These are phyloP conservation scores for Hanseniaspora singularis DNA, from an alignment of 805 yeast genomes.

Conservation along the genomic window DNA sequence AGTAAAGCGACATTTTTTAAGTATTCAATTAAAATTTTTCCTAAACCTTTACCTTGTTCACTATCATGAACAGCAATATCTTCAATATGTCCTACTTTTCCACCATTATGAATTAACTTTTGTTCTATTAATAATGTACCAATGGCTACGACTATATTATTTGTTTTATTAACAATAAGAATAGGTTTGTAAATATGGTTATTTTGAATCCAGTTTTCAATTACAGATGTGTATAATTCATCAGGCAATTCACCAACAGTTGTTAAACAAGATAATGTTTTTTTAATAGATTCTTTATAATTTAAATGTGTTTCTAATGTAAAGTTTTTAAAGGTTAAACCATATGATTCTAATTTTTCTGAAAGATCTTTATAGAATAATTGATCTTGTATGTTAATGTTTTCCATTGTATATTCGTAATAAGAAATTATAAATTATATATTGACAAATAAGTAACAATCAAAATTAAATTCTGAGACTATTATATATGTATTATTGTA, in stretches of 20 bases:
- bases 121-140: slow-evolving; percentile 73
- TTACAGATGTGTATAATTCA: slow-evolving; percentile 38
- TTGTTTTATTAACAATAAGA: slow-evolving; percentile 45
- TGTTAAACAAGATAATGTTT: slow-evolving; percentile 49
- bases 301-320: slow-evolving; percentile 14
- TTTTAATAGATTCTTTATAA: slow-evolving; percentile 2
- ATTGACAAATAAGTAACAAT: too few species aligned
- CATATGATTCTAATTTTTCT: slow-evolving; percentile 7
- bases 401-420: neutral
- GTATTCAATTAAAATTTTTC: slow-evolving; percentile 50
- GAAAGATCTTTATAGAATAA: neutral
- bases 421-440: too few species aligned
- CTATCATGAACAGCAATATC: slow-evolving; percentile 69
- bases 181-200: slow-evolving; percentile 46
- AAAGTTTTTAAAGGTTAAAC: slow-evolving; percentile 11
- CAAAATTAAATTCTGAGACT: too few species aligned
- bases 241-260: slow-evolving; percentile 63
- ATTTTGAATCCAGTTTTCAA: slow-evolving; percentile 46
- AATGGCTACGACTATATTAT: slow-evolving; percentile 56
- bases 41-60: slow-evolving; percentile 78
- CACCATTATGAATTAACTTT: slow-evolving; percentile 74
- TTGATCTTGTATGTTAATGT: neutral
- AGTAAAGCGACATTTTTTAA: slow-evolving; percentile 48
- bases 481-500: too few species aligned
- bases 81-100: slow-evolving; percentile 85